These are phyloP conservation scores for Chlamydomonas sp. DNA, from an alignment of 139 green algal species.

Conservation along the genomic window DNA sequence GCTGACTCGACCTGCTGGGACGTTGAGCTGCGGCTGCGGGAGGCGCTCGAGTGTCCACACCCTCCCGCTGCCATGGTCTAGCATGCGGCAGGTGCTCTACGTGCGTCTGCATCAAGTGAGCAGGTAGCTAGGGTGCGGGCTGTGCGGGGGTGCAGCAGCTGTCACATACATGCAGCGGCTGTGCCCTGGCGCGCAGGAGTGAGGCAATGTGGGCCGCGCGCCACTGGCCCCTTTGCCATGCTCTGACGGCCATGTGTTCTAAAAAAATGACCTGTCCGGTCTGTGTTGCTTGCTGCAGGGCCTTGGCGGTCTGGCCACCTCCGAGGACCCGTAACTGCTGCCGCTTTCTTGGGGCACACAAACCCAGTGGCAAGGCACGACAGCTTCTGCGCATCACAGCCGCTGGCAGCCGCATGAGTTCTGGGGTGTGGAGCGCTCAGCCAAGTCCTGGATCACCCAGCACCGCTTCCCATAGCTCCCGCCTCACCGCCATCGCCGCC, in stretches of 20 bases:
- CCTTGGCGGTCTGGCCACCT: no score
- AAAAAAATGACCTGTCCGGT: background rate
- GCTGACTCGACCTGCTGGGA: background rate
- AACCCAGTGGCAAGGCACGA: no score
- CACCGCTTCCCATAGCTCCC: slow-evolving; percentile 77
- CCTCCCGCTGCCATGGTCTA: background rate
- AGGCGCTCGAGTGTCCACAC: background rate
- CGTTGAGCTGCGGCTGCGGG: background rate
- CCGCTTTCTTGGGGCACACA: no score
- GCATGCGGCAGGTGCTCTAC: no score
- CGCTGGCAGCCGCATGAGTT: no score
- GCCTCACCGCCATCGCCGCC: slow-evolving; percentile 82
- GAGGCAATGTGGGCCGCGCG: no score
- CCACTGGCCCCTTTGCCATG: no score
- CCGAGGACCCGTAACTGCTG: no score
- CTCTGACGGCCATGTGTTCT: background rate
- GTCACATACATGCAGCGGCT: background rate
- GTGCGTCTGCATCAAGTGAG: background rate
- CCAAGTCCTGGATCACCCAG: slow-evolving; percentile 81
- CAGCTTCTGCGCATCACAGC: no score
- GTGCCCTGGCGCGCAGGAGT: no score
- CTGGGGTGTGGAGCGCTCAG: slow-evolving; percentile 49
- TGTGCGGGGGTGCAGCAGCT: background rate
- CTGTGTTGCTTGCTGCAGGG: background rate
- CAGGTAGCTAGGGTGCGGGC: background rate